These are phyloP conservation scores for Aspergillus homomorphus DNA, from an alignment of 495 filamentous ascomycete species.

Conservation along the genomic window DNA sequence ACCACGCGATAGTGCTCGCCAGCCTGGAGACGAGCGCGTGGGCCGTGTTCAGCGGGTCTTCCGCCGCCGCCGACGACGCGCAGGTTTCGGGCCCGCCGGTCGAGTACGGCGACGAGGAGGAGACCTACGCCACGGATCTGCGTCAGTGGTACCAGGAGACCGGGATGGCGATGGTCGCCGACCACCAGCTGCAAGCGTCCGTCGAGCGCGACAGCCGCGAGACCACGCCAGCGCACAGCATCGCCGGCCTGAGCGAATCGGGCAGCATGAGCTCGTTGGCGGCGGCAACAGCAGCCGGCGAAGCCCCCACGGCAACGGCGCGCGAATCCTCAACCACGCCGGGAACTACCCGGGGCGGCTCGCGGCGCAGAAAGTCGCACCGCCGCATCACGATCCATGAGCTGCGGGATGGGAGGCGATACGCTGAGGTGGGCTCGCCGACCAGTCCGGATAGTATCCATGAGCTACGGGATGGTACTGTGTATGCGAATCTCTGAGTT, in stretches of 20 bases:
- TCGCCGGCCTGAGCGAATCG: constrained; percentile 32
- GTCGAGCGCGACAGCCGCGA: constrained; percentile 37
- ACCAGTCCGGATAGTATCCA: constrained; percentile 39
- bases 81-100: constrained; percentile 61
- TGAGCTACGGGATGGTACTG: constrained; percentile 45
- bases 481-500: constrained; percentile 40
- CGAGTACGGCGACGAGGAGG: constrained; percentile 60
- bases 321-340: no score
- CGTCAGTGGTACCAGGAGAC: constrained; percentile 41
- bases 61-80: constrained; percentile 42
- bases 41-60: constrained; percentile 54
- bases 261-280: constrained; percentile 30
- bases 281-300: constrained; percentile 19
- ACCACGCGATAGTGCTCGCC: constrained; percentile 44
- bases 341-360: constrained; percentile 8
- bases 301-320: background rate
- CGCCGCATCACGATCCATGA: constrained; percentile 44
- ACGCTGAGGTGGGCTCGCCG: constrained; percentile 40
- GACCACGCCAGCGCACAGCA: constrained; percentile 29
- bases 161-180: constrained; percentile 36
- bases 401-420: constrained; percentile 42
- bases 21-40: constrained; percentile 56
- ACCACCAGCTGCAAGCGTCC: constrained; percentile 37
- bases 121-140: constrained; percentile 51
- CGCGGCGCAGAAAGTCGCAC: constrained; percentile 33